Base-by-base conservation (phyloP, 306 rosid genomes). In the Quercus berberidifolia region DNA sequence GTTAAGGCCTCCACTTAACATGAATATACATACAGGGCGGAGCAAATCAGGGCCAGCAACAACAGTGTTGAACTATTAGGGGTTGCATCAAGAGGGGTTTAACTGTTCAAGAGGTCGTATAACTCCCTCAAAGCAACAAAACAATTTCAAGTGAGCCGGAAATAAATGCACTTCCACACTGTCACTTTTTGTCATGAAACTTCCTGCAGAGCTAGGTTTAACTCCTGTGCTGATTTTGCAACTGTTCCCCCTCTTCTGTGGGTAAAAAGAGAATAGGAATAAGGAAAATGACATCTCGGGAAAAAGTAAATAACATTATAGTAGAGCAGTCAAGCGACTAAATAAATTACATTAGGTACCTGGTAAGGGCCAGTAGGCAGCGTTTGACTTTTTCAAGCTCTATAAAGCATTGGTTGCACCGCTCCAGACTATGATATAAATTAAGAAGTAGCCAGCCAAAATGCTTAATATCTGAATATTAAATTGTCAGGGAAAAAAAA, bases 171-270 rank as follows among this genome's bases (percentile, higher is more conserved):
- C 74, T 70, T 74, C 30, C 80, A 25, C 82, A 71, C 78, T 71
- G 18, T 68, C 43, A 26, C 55, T 73, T 72, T 25, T 76, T 35
- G 64, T 89, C 91, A 91, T n/a, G 92, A 88, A 76, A 88, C 86
- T 76, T 95, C 97, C 80, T 87, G 96, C 62, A 95, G 85, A 56
- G 96, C 91, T 81, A 95, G 88, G 84, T 80, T 95, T 85, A 95
- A 90, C 86, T 90, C 99, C 6, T 95, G 99, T 21, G 96, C 99
- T 20, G 90, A 85, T 84, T 95, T 95, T 33, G 98, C 92, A 55
- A 88, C 85, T 56, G 98, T 89, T 82, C 99, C 98, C 85, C 98
- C 97, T 76, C 92, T 93, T 88, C 99, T 93, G 85, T 81, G 83
- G 78, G 77, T 41, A 60, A 75, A 83, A 83, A 38, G 59, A 75